These are phyloP conservation scores for Spongispora temasekensis DNA, from an alignment of 1,284 basidiomycete species.

Conservation along the genomic window DNA sequence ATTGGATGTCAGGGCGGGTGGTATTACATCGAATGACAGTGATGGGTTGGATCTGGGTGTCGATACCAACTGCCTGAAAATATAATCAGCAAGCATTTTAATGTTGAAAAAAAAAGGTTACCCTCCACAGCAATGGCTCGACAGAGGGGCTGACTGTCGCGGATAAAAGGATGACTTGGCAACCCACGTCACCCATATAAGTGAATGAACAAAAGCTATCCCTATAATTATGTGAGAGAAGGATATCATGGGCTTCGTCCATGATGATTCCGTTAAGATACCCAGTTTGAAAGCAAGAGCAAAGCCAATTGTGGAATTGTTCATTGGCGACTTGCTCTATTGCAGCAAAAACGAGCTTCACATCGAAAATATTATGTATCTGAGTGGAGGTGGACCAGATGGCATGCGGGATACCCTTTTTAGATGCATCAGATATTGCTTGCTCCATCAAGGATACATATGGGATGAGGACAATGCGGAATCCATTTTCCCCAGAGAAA, in stretches of 20 bases:
- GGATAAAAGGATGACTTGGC: neutral
- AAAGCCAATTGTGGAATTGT: neutral
- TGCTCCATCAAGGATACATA: constrained; percentile 1
- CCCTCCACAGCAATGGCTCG: neutral
- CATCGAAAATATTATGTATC: neutral
- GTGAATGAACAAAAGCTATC: neutral
- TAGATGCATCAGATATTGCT: neutral
- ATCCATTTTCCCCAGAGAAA: neutral
- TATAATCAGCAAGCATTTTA: neutral
- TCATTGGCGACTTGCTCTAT: neutral
- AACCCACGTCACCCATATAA: neutral
- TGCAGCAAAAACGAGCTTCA: neutral
- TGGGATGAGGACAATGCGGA: neutral
- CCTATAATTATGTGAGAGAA: neutral
- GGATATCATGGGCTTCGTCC: neutral
- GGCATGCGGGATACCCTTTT: constrained; percentile 1
- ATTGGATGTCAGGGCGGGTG: neutral
- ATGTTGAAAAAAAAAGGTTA: neutral
- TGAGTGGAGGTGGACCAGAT: neutral
- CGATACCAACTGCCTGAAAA: neutral
- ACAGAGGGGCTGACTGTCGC: neutral
- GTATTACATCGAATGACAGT: neutral
- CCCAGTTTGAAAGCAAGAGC: neutral
- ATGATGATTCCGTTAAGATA: neutral
- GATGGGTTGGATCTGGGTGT: neutral